Evolutionary conservation across 2,329 filamentous ascomycete genomes (phyloP).

Genomic region (Fusarium sulawesiense): DNA sequence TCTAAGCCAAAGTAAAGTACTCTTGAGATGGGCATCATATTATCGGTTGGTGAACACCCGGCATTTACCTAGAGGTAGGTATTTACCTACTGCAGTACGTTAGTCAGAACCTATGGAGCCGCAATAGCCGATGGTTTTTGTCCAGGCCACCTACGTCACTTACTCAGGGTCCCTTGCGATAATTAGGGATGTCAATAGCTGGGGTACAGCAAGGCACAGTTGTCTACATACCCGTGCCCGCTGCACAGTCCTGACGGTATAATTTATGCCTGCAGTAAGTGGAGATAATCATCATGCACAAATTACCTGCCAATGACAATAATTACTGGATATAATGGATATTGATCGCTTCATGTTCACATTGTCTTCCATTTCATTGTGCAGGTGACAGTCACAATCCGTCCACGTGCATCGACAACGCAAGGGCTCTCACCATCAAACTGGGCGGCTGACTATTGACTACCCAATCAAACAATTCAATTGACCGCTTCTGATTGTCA

Average conservation of each 20-base stretch:
- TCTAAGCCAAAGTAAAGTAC: neutral
- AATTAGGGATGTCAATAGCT: neutral
- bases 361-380: neutral
- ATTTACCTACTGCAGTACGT: neutral
- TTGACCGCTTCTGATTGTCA: slow-evolving; percentile 22
- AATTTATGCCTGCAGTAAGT: neutral
- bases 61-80: neutral
- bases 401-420: slow-evolving; percentile 28
- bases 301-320: neutral
- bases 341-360: neutral
- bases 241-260: neutral
- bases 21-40: neutral
- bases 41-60: neutral
- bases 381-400: slow-evolving; percentile 22
- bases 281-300: neutral
- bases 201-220: neutral
- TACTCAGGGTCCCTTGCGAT: neutral
- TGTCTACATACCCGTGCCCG: neutral
- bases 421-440: slow-evolving; percentile 11
- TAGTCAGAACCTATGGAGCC: neutral
- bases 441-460: slow-evolving; percentile 29
- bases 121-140: neutral
- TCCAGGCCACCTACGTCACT: neutral
- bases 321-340: neutral
- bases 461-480: slow-evolving; percentile 29